Conservation (phyloP, 108 stramenopile species). For the Cyclotella atomus region DNA sequence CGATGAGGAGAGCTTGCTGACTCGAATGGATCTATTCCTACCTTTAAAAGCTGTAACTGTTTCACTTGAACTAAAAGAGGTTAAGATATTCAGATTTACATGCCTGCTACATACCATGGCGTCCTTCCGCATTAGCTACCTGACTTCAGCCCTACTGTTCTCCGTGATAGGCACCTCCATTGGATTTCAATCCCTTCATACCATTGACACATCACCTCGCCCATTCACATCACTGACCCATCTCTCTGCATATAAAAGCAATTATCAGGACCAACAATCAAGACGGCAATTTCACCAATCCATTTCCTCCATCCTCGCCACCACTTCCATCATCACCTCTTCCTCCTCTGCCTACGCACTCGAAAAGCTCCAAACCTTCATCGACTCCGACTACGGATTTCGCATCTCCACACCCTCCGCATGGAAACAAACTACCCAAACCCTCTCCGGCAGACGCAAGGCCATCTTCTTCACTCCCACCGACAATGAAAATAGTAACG, state of each 20-base stretch:
- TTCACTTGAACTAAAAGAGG: too few relatives aligned
- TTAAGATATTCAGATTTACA: too few relatives aligned
- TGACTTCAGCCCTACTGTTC: too few relatives aligned
- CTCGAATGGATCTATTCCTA: too few relatives aligned
- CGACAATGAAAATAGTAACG: slow-evolving; percentile 36
- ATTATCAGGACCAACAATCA: background rate
- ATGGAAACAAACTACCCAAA: slow-evolving; percentile 63
- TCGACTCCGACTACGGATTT: slow-evolving; percentile 64
- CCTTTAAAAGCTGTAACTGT: too few relatives aligned
- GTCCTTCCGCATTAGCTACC: too few relatives aligned
- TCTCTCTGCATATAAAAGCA: background rate
- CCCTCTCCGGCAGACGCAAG: slow-evolving; percentile 69
- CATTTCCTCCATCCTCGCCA: background rate
- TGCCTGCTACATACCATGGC: too few relatives aligned
- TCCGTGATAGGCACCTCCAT: too few relatives aligned
- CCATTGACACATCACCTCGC: too few relatives aligned
- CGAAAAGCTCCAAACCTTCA: slow-evolving; percentile 31
- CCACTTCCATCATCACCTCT: background rate
- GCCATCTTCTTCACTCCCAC: slow-evolving; percentile 58
- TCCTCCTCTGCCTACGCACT: background rate
- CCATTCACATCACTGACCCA: background rate
- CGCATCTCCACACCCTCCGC: slow-evolving; percentile 54
- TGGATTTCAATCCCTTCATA: too few relatives aligned
- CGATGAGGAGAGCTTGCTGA: too few relatives aligned
- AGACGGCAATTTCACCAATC: background rate